Conservation (phyloP, 1,284 basidiomycete genomes). For the Apiotrichum gracile region DNA sequence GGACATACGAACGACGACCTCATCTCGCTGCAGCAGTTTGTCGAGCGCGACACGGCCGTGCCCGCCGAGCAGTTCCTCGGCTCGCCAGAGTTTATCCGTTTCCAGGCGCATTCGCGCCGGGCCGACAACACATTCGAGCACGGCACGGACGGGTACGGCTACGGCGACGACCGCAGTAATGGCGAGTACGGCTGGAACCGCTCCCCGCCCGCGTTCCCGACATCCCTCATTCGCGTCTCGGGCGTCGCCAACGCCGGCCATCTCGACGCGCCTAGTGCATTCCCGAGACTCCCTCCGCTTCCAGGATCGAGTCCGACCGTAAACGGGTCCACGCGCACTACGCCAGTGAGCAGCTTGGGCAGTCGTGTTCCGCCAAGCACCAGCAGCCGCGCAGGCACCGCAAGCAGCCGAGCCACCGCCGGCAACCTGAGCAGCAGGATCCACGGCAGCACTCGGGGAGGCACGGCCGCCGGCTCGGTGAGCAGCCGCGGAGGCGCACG, state of each 20-base stretch:
- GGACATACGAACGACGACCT: background rate
- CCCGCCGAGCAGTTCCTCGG: background rate
- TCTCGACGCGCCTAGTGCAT: too few species aligned
- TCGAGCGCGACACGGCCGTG: background rate
- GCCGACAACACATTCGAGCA: background rate
- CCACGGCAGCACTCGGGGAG: background rate
- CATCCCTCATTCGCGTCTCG: background rate
- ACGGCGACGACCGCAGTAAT: too few species aligned
- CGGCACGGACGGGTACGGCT: background rate
- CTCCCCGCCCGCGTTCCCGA: background rate
- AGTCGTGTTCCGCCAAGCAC: too few species aligned
- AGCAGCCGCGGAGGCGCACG: too few species aligned
- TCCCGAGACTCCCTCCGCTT: too few species aligned
- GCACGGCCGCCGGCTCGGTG: background rate
- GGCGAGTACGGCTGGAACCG: too few species aligned
- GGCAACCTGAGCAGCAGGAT: background rate
- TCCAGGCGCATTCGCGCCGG: background rate
- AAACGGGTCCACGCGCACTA: too few species aligned
- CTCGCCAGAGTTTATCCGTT: background rate
- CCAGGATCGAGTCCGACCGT: too few species aligned
- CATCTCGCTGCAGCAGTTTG: background rate
- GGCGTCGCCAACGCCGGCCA: too few species aligned
- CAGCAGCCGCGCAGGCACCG: too few species aligned
- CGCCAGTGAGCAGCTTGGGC: too few species aligned
- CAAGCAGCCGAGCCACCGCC: background rate